These are phyloP conservation scores for Globisporangium takayamanum DNA, from an alignment of 352 stramenopile species.

Conservation along the genomic window DNA sequence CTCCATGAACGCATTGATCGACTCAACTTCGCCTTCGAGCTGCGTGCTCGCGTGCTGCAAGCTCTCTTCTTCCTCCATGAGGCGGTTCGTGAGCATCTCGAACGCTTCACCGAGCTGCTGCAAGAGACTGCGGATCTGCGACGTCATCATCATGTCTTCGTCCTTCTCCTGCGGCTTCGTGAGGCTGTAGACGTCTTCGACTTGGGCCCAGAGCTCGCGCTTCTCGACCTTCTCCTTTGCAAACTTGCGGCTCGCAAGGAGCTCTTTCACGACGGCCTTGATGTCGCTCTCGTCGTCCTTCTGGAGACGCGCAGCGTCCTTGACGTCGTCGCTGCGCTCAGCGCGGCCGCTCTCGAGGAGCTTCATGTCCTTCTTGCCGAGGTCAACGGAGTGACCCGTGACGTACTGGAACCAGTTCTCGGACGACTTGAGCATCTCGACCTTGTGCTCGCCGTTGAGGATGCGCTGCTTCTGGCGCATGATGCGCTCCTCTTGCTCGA, in stretches of 20 bases:
- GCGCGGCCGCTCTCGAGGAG: constrained; percentile 58
- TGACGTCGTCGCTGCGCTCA: constrained; percentile 67
- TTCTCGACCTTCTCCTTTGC: constrained; percentile 79
- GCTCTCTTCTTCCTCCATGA: constrained; percentile 81
- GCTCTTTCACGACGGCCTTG: constrained; percentile 60
- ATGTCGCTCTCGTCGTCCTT: constrained; percentile 82
- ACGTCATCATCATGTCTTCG: constrained; percentile 91
- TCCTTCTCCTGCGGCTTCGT: constrained; percentile 85
- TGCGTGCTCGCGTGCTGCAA: constrained; percentile 78
- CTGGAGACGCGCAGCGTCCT: constrained; percentile 73
- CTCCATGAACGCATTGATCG: constrained; percentile 86
- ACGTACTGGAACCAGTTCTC: constrained; percentile 89
- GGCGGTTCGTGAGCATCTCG: constrained; percentile 84
- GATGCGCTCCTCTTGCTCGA: constrained; percentile 86
- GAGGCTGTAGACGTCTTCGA: constrained; percentile 81
- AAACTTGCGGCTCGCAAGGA: constrained; percentile 48
- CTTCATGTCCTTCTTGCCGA: constrained; percentile 84
- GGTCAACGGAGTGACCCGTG: constrained; percentile 60
- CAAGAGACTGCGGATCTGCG: constrained; percentile 79
- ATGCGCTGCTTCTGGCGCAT: constrained; percentile 89
- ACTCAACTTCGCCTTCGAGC: constrained; percentile 81
- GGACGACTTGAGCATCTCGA: constrained; percentile 87
- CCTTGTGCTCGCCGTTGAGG: constrained; percentile 85
- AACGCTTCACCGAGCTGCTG: constrained; percentile 84
- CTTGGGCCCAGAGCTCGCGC: constrained; percentile 77